Evolutionary conservation across 768 basidiomycete species (phyloP), one percentile per base, ranked within the genome.

Genomic region (Steccherinum ochraceum): DNA sequence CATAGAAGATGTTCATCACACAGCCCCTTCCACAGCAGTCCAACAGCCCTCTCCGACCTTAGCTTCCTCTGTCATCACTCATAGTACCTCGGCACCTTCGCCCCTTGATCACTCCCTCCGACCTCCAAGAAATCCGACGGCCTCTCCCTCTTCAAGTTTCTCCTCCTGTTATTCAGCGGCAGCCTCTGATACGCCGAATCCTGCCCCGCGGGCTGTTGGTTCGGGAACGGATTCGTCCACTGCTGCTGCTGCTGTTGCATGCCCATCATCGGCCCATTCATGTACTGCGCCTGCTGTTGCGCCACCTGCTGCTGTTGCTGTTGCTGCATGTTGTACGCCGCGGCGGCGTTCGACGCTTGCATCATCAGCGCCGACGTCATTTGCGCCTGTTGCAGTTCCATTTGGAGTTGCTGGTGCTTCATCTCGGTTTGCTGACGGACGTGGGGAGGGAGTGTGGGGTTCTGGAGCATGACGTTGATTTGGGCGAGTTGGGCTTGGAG

Each of bases 131-230:
- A 92, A 67, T 93, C 90, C 3, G 86, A 84, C 1, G 89, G 89
- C 43, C 89, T 73, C 24, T 92, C 90, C 7, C 89, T 77, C 67
- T 93, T 91, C 56, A 88, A 60, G 47, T 81, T 82, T 61, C 86
- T 72, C 48, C 89, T 77, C 52, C 89, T 76, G 59, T 88, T 89
- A 60, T 91, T 92, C 49, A 93, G 68, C 24, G 89, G 89, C 45
- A 90, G 62, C 27, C 90, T 76, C 64, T 93, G 90, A 64, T 93
- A 92, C n/a, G 89, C 86, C 4, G 89, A 91, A 55, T 92, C 89
- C 61, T 83, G 81, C 4, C 76, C 74, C 46, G 77, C 76, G 24
- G 78, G 75, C 63, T 87, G 84, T 60, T 88, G 84, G 54, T 78
- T 80, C 43, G 74, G 58, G 63, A 76, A 86, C 52, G 75, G 73